A percentile compares a stretch with the other conserved stretches of the same genome.
Evolutionary conservation across 108 stramenopile genomes (phyloP).

Genomic region (Cyclotella atomus): DNA sequence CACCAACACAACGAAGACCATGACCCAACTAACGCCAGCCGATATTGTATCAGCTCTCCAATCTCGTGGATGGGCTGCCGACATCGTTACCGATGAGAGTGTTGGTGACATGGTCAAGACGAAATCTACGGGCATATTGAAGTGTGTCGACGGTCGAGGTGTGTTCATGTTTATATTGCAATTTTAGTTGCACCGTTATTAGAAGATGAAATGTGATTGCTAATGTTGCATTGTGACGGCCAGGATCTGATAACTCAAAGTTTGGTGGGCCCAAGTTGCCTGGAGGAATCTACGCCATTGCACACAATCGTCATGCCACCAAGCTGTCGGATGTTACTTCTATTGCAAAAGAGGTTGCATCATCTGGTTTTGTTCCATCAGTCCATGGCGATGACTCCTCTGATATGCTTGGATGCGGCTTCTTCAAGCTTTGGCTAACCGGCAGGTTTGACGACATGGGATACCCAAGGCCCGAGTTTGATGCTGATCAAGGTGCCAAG

Average conservation of each 20-base stretch:
- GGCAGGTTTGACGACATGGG: slow-evolving; percentile 35
- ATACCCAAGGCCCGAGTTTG: slow-evolving; percentile 30
- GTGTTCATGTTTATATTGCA: background rate
- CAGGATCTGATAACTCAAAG: slow-evolving; percentile 13
- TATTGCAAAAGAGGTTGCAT: slow-evolving; percentile 19
- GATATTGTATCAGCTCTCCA: slow-evolving; percentile 22
- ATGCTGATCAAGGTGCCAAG: slow-evolving; percentile 30
- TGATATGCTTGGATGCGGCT: slow-evolving; percentile 11
- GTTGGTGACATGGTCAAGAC: slow-evolving; percentile 14
- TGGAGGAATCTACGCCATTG: slow-evolving; percentile 36
- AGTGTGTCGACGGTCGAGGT: slow-evolving; percentile 39
- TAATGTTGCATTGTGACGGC: too few species aligned
- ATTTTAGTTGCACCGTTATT: background rate
- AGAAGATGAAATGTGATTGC: background rate
- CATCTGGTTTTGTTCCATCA: slow-evolving; percentile 17
- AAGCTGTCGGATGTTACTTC: slow-evolving; percentile 12
- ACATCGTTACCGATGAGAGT: slow-evolving; percentile 3
- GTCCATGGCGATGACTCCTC: slow-evolving; percentile 32
- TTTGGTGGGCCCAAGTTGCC: slow-evolving; percentile 24
- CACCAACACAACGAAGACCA: too few species aligned
- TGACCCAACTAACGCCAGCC: slow-evolving; percentile 12
- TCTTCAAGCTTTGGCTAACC: slow-evolving; percentile 35
- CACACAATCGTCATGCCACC: slow-evolving; percentile 28
- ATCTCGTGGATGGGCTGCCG: slow-evolving; percentile 28
- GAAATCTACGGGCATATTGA: slow-evolving; percentile 15